Base-by-base conservation (phyloP, 176 grass and related monocot species). In the Themeda triandra region DNA sequence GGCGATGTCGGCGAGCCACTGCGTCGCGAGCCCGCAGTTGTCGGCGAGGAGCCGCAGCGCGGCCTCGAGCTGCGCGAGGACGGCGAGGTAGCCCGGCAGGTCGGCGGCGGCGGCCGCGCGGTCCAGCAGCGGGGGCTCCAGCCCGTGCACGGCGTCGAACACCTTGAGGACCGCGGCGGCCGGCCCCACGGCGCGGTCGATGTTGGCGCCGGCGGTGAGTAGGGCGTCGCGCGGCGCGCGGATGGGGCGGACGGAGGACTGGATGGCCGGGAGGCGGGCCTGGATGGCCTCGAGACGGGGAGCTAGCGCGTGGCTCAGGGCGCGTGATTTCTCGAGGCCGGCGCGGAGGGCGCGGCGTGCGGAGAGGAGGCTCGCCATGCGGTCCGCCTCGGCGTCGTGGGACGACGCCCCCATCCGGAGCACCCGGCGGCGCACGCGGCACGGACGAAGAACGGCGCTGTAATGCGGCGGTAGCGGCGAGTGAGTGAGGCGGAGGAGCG, bases 131-230 rank as follows among this genome's bases (percentile, higher is more conserved):
- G 95, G 83, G 31, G 82, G 68, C 71, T 98, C 95, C 32, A 98
- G 92, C 35, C 91, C 95, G 79, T 98, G 95, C 35, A 98, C 92
- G 18, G 95, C 95, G 68, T 98, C 95, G 66, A 98, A 98, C 40
- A 98, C 92, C 95, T 95, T 95, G 76, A 98, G 95, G 0, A 98
- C 95, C 4, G 92, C 92, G 0, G 95, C 91, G 3, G 95, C 92
- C 4, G 95, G 95, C 0, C 87, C 89, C 18, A 98, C 85, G 9
- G 95, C 95, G 35, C 89, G 92, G 89, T 95, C 91, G 80, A 98
- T 95, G 87, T 90, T 53, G 8, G 67, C 17, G 0, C 89, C 92
- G 0, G 92, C 96, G 2, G 64, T 73, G 10, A 77, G 59, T 2
- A 98, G 88, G 37, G 89, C 89, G 12, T 80, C 91, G 2, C 63